These are phyloP conservation scores for Raffaelea ambrosiae DNA, from an alignment of 2,329 filamentous ascomycete genomes.

Conservation along the genomic window DNA sequence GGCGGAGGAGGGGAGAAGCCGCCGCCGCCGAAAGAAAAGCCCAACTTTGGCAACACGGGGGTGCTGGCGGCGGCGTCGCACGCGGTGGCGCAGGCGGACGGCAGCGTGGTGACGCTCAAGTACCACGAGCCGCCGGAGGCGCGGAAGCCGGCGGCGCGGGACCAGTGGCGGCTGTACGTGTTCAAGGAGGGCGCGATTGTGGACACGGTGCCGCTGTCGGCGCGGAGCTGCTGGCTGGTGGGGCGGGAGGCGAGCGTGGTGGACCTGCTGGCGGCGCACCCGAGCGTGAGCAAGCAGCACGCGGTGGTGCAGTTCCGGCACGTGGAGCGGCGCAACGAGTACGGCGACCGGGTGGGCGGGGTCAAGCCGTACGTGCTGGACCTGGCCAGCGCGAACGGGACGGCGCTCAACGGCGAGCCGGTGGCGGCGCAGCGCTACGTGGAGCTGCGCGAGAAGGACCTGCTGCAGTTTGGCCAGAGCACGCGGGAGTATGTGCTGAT, in stretches of 20 bases:
- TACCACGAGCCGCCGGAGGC: constrained; percentile 94
- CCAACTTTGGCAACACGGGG: constrained; percentile 77
- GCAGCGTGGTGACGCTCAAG: constrained; percentile 73
- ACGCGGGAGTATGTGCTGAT: constrained; percentile 94
- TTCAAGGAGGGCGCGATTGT: constrained; percentile 79
- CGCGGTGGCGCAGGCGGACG: constrained; percentile 58
- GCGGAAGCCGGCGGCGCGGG: constrained; percentile 70
- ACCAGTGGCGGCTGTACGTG: constrained; percentile 83
- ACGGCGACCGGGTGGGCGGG: constrained; percentile 69
- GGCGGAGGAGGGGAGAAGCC: constrained; percentile 27
- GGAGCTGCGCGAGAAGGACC: constrained; percentile 80
- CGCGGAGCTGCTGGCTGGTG: constrained; percentile 82
- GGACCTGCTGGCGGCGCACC: constrained; percentile 79
- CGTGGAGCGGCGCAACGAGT: constrained; percentile 76
- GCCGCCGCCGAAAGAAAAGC: constrained; percentile 65
- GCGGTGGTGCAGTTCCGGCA: constrained; percentile 90
- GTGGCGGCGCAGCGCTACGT: constrained; percentile 72
- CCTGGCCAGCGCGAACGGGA: constrained; percentile 88
- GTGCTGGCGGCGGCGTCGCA: constrained; percentile 84
- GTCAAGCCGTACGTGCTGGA: constrained; percentile 89
- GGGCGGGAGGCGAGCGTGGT: constrained; percentile 74
- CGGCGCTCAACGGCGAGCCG: constrained; percentile 66
- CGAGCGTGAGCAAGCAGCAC: constrained; percentile 91
- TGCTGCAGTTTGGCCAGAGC: constrained; percentile 80
- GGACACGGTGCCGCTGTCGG: constrained; percentile 69